Evolutionary conservation across 192 early-diverging fungal species (phyloP).

Genomic region (Allomyces javanicus): DNA sequence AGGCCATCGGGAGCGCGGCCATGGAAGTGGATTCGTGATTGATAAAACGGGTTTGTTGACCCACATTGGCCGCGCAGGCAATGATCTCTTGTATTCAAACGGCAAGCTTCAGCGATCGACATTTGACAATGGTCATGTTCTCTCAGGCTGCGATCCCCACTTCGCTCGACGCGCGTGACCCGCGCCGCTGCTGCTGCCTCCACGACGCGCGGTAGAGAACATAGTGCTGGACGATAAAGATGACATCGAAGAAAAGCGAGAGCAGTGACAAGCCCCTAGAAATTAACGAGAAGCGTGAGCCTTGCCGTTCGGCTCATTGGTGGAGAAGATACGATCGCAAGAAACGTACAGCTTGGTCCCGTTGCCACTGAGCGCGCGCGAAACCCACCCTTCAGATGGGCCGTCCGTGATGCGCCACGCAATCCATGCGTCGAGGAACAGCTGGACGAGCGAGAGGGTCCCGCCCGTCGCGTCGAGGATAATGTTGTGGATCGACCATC

Average conservation of each 20-base stretch:
- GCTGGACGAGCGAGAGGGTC: constrained; percentile 46
- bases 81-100: too few relatives aligned
- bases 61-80: too few relatives aligned
- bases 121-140: too few relatives aligned
- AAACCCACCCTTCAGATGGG: constrained; percentile 34
- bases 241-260: constrained; percentile 58
- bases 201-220: constrained; percentile 31
- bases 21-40: too few relatives aligned
- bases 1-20: too few relatives aligned
- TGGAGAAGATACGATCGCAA: background rate
- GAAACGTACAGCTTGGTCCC: constrained; percentile 1
- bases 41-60: too few relatives aligned
- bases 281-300: constrained; percentile 1
- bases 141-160: too few relatives aligned
- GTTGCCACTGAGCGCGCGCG: constrained; percentile 32
- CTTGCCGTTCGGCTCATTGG: background rate
- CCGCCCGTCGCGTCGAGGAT: constrained; percentile 76
- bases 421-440: constrained; percentile 44
- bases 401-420: constrained; percentile 33
- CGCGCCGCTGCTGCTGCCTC: too few relatives aligned
- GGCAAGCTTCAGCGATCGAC: too few relatives aligned
- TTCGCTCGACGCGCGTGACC: too few relatives aligned
- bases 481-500: constrained; percentile 82
- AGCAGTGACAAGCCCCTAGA: constrained; percentile 51
- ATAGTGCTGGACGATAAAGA: constrained; percentile 72